Percentiles rank a stretch among this genome's conserved stretches.
These are phyloP conservation scores for Solanum arcanum DNA, from an alignment of 257 asterid species.

Conservation along the genomic window DNA sequence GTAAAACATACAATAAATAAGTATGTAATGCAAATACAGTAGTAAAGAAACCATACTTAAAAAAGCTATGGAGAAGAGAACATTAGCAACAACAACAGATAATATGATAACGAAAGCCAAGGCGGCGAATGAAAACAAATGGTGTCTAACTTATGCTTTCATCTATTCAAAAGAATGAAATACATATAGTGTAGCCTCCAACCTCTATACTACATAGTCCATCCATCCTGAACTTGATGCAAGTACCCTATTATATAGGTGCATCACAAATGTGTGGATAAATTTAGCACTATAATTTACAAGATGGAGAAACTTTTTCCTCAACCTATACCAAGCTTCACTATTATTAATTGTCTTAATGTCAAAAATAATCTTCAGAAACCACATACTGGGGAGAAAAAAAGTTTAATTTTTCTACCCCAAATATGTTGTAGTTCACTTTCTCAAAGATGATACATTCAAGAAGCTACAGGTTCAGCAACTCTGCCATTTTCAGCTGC, in stretches of 20 bases:
- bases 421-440: background rate
- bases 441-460: slow-evolving; percentile 3
- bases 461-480: slow-evolving; percentile 49
- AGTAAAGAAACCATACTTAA: background rate
- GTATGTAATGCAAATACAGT: background rate
- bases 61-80: background rate
- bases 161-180: background rate
- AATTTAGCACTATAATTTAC: background rate
- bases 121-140: background rate
- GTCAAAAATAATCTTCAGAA: background rate
- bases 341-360: background rate
- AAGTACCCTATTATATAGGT: background rate
- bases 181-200: background rate
- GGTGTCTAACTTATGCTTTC: background rate
- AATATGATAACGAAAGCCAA: background rate
- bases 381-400: background rate
- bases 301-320: background rate
- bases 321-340: background rate
- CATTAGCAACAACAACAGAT: background rate
- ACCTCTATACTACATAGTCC: background rate
- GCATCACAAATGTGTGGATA: background rate
- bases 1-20: background rate
- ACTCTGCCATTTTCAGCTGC: slow-evolving; percentile 42
- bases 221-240: background rate
- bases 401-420: background rate